These are phyloP conservation scores for Neopestalotiopsis rosae DNA, from an alignment of 2,329 filamentous ascomycete genomes.

Conservation along the genomic window DNA sequence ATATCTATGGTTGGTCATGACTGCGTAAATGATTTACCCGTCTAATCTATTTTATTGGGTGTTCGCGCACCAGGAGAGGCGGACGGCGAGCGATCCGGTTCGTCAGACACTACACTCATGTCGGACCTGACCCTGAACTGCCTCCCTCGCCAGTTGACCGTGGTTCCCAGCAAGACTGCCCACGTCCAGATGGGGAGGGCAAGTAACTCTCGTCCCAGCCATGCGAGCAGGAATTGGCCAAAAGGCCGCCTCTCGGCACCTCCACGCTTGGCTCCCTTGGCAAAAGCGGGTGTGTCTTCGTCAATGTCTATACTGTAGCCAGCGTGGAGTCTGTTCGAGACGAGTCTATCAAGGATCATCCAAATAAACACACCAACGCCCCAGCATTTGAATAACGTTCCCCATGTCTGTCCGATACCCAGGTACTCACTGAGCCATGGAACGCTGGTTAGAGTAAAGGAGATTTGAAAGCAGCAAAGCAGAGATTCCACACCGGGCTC, in stretches of 20 bases:
- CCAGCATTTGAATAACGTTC: conserved; percentile 70
- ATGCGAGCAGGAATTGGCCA: conserved; percentile 76
- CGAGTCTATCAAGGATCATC: conserved; percentile 76
- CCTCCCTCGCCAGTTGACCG: conserved; percentile 85
- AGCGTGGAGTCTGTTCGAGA: conserved; percentile 77
- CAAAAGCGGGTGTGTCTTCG: conserved; percentile 76
- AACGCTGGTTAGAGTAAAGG: conserved; percentile 78
- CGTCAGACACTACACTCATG: conserved; percentile 71
- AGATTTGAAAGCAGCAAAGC: conserved; percentile 79
- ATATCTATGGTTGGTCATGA: background rate
- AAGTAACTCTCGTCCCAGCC: conserved; percentile 82
- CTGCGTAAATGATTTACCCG: background rate
- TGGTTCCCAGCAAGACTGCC: conserved; percentile 88
- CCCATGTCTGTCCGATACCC: conserved; percentile 69
- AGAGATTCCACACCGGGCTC: conserved; percentile 93
- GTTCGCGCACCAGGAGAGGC: background rate
- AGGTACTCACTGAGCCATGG: conserved; percentile 62
- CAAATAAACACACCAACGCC: conserved; percentile 67
- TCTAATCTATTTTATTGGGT: conserved; percentile 17
- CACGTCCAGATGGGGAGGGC: conserved; percentile 90
- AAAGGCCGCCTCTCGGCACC: conserved; percentile 61
- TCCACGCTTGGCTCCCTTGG: conserved; percentile 50
- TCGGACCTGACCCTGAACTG: conserved; percentile 83
- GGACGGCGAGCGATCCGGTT: conserved; percentile 16
- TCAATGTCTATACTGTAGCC: conserved; percentile 74